Evolutionary conservation across 805 yeast species (phyloP), one percentile per base, ranked within the genome.

Genomic region (Gaillardinia entomophila): DNA sequence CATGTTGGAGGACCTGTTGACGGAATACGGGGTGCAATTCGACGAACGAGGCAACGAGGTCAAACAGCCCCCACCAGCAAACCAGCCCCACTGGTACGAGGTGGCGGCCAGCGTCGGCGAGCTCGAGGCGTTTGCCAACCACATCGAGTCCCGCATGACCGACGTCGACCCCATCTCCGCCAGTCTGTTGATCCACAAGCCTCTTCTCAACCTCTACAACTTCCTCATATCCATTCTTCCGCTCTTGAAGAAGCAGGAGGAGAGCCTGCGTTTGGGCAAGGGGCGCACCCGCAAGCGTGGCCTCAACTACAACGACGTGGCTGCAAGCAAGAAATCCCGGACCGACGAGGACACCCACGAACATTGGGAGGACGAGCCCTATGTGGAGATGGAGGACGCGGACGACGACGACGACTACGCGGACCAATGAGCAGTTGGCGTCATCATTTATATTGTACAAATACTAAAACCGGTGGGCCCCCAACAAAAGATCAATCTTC

Each of bases 401-500:
- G 22, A 19, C 22, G 22, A 10, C 10, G 22, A 19, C 22, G 22
- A 19, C 10, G 22, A 19, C 22, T 19, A 19, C 22, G 6, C 22
- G 6, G 22, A 19, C 22, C 8, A 19, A 10, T 19, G 22, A 19
- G 8, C 10, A 19, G 6, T 6, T 19, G 10, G 22, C 6, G 8
- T 19, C 10, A 6, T 6, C 5, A 23, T n/a, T n/a, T n/a, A 23
- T 23, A 23, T 23, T 10, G 10, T n/a, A 23, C 13, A 23, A n/a
- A 10, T 5, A 10, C 13, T 42, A 71, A 35, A 71, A 53, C 43
- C 73, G 61, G 20, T 71, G 71, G 13, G 79, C 66, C 31, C 80
- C 81, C 43, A 88, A 62, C 44, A 89, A 68, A 30, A 87, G 65
- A 41, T 84, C 86, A 32, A 90, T 69, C 49, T 87, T 88, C 46